Percentiles rank a stretch among this genome's conserved stretches.
Evolutionary conservation across 1,284 basidiomycete genomes (phyloP).

Genomic region (Ustilago nuda): DNA sequence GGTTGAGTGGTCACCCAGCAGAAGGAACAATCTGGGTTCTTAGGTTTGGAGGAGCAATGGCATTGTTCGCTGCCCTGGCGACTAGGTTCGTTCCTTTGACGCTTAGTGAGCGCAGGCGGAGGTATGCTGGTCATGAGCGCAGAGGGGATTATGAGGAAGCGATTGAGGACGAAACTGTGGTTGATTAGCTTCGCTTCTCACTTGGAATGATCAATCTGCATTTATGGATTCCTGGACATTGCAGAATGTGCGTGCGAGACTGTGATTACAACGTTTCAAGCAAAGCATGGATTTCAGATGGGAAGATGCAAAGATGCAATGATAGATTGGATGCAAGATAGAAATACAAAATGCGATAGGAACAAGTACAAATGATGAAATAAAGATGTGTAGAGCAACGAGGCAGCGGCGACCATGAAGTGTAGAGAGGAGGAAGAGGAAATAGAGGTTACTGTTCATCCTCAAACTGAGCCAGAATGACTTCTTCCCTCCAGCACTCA

Average conservation of each 20-base stretch:
- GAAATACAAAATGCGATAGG: constrained; percentile 12
- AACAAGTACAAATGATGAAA: constrained; percentile 2
- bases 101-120: constrained; percentile 25
- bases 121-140: constrained; percentile 15
- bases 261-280: neutral
- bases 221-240: neutral
- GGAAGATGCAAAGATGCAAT: neutral
- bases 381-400: neutral
- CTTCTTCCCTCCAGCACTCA: constrained; percentile 60
- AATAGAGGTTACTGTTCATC: constrained; percentile 33
- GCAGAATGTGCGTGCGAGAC: neutral
- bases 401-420: neutral
- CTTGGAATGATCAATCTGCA: neutral
- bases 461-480: constrained; percentile 58
- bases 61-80: constrained; percentile 59
- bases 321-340: constrained; percentile 5
- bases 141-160: neutral
- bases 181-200: neutral
- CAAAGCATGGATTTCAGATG: neutral
- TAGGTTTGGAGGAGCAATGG: constrained; percentile 82
- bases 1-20: constrained; percentile 49
- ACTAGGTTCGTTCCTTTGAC: constrained; percentile 62
- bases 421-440: neutral
- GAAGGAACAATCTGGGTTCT: constrained; percentile 84
- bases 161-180: neutral